Base-by-base conservation (phyloP, 2,329 filamentous ascomycete genomes). In the Fusarium sulawesiense region DNA sequence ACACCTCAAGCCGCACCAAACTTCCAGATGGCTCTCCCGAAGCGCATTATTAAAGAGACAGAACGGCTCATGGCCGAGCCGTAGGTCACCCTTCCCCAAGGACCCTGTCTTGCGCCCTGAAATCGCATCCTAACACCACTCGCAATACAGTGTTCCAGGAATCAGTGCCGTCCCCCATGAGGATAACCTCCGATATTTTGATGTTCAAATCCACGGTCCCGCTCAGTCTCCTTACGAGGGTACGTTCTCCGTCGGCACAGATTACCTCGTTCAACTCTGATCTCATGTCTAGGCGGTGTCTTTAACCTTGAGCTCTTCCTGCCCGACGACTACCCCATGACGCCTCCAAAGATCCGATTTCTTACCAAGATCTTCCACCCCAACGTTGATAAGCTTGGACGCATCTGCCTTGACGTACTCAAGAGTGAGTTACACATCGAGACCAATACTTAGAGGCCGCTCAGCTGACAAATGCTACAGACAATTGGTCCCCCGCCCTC, bases 351-450 rank as follows among this genome's bases (percentile, higher is more conserved):
- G 86, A 98, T 99, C 78, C 93, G 96, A 58, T 99, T 99, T 83
- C 86, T 99, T 54, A 99, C 97, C 75, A 98, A 97, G 84, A 98
- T 99, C 81, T 99, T 98, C 83, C 97, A 99, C 80, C 96, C 96
- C 55, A 99, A 99, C 80, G 98, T 99, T 75, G 96, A 99, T 80
- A 97, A 97, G 82, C 89, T 99, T 4, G 96, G 96, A 65, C 92
- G 96, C 65, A 99, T 99, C 82, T 99, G 97, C 79, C 84, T 99
- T 51, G 96, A 99, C 79, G 96, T 99, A 34, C 84, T 99, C 61
- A 99, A 99, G 86, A 97, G 96, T 97, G 84, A 74, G 88, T 69
- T 59, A 25, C 27, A 46, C 34, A 56, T 32, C 49, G 23, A 40
- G 40, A 9, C 23, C 34, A 34, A 56, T 44, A 30, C 13, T 30